Evolutionary conservation across 352 stramenopile genomes (phyloP).

Genomic region (Halophytophthora polymorphica): DNA sequence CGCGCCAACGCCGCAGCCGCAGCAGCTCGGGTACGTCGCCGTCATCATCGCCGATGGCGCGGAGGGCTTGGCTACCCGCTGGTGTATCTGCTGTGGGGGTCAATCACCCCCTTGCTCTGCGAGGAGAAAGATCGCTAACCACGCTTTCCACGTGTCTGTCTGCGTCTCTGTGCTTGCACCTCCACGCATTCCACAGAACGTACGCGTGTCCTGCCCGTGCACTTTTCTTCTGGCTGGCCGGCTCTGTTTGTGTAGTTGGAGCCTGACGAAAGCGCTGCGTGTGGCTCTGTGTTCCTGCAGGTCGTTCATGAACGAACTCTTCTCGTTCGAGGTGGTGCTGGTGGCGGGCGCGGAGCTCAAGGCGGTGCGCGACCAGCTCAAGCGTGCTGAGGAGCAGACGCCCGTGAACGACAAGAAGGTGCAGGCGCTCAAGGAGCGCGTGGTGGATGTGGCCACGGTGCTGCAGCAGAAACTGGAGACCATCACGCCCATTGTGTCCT

Average conservation of each 20-base stretch:
- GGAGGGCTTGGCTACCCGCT: background rate
- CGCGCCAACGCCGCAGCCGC: constrained; percentile 16
- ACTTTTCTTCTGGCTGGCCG: background rate
- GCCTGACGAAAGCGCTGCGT: background rate
- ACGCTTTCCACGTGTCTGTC: too few relatives aligned
- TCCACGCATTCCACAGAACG: constrained; percentile 24
- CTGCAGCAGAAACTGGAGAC: constrained; percentile 56
- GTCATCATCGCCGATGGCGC: too few relatives aligned
- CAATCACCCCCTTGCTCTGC: background rate
- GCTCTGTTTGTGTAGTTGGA: too few relatives aligned
- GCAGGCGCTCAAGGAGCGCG: constrained; percentile 45
- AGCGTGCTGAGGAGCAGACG: constrained; percentile 33
- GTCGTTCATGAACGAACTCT: constrained; percentile 61
- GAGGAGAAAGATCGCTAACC: background rate
- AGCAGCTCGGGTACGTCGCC: constrained; percentile 37
- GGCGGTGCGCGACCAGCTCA: constrained; percentile 49
- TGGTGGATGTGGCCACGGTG: constrained; percentile 50
- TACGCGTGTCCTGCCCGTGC: constrained; percentile 16
- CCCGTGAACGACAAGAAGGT: constrained; percentile 44
- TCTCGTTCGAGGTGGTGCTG: constrained; percentile 63
- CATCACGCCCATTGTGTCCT: constrained; percentile 54
- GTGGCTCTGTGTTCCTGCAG: constrained; percentile 19
- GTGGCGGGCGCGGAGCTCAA: constrained; percentile 63
- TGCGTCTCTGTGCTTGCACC: constrained; percentile 1
- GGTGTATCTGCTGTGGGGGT: background rate